Conservation (phyloP, 2,329 filamentous ascomycete species). For the Penicillium oxalicum region DNA sequence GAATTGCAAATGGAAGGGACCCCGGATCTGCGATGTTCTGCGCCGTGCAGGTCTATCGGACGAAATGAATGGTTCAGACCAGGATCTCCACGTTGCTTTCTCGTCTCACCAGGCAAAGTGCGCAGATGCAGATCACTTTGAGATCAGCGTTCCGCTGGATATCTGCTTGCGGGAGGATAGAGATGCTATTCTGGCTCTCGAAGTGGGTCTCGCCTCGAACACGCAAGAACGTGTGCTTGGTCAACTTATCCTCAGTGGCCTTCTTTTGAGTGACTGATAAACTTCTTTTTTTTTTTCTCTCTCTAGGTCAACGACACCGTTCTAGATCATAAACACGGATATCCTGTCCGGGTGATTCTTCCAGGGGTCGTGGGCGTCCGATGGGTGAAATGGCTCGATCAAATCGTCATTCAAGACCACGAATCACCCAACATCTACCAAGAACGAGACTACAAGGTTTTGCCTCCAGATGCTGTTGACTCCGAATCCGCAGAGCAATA, state of each 20-base stretch:
- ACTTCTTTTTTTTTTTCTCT: neutral
- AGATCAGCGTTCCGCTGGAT: conserved; percentile 48
- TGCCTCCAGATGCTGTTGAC: conserved; percentile 48
- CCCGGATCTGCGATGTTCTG: conserved; percentile 50
- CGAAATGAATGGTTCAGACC: conserved; percentile 8
- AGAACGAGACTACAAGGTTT: conserved; percentile 54
- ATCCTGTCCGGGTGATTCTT: conserved; percentile 47
- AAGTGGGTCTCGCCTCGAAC: conserved; percentile 27
- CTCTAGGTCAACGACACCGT: conserved; percentile 46
- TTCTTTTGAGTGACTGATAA: too few species aligned
- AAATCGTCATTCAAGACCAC: conserved; percentile 45
- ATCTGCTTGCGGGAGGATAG: conserved; percentile 41
- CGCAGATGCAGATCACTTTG: conserved; percentile 56
- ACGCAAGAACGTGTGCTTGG: neutral
- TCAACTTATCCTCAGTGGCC: neutral
- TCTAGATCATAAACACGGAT: conserved; percentile 47
- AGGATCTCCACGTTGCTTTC: conserved; percentile 49
- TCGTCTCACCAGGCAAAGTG: conserved; percentile 48
- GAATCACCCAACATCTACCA: conserved; percentile 54
- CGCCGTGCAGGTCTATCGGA: conserved; percentile 40
- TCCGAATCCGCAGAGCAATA: conserved; percentile 47
- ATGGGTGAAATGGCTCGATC: conserved; percentile 53
- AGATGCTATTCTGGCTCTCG: conserved; percentile 46
- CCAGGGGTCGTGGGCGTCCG: conserved; percentile 51
- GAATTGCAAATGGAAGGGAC: conserved; percentile 55